Percentiles rank a stretch among this genome's conserved stretches.
Evolutionary conservation across 2,329 filamentous ascomycete species (phyloP).

Genomic region (Pseudocercospora musae): DNA sequence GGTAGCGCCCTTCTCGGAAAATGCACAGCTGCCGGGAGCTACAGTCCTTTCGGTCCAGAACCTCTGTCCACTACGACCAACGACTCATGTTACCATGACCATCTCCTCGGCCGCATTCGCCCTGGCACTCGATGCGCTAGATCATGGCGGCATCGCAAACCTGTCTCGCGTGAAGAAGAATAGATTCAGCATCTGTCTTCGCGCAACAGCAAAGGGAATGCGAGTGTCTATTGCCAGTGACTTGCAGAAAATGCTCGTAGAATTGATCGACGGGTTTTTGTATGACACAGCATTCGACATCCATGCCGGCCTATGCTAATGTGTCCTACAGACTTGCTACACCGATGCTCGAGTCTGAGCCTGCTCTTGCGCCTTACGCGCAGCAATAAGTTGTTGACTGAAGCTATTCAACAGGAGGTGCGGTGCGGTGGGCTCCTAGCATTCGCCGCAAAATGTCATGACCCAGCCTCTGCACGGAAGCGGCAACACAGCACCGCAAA

Average conservation of each 20-base stretch:
- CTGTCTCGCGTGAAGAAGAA: slow-evolving; percentile 19
- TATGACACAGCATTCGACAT: slow-evolving; percentile 4
- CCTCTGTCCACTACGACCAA: slow-evolving; percentile 27
- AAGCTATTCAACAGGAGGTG: not conserved
- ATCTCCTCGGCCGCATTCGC: slow-evolving; percentile 30
- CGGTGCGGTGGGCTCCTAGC: not conserved
- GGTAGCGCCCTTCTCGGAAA: slow-evolving; percentile 26
- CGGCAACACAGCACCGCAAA: not conserved
- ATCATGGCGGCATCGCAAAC: slow-evolving; percentile 27
- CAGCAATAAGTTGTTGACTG: not conserved
- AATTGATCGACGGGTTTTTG: slow-evolving; percentile 26
- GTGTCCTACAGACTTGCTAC: slow-evolving; percentile 2
- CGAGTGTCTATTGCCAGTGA: slow-evolving; percentile 17
- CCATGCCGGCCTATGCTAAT: not conserved
- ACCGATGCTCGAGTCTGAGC: slow-evolving; percentile 7
- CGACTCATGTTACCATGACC: slow-evolving; percentile 28
- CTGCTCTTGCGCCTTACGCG: slow-evolving; percentile 3
- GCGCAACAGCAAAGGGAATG: slow-evolving; percentile 25
- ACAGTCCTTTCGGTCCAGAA: slow-evolving; percentile 25
- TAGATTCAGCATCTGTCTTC: slow-evolving; percentile 19
- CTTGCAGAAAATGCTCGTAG: slow-evolving; percentile 15
- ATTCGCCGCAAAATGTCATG: not conserved
- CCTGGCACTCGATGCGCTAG: slow-evolving; percentile 30
- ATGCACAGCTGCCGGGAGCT: slow-evolving; percentile 31
- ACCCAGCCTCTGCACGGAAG: not conserved